Base-by-base conservation (phyloP, 2,329 filamentous ascomycete genomes). In the Beauveria sp. region DNA sequence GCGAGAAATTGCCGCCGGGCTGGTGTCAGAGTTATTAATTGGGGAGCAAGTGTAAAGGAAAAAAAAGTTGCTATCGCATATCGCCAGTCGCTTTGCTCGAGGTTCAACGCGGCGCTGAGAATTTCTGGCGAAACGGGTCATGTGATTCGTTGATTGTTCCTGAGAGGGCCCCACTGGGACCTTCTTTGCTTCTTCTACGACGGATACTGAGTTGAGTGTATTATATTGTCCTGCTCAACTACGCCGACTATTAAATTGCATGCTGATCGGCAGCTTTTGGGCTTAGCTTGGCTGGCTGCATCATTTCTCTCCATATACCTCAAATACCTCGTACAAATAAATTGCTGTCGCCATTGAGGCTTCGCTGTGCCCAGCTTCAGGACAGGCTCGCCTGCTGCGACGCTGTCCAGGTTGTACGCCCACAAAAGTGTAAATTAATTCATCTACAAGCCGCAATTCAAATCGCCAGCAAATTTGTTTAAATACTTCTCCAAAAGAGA, bases 341-440 rank as follows among this genome's bases (percentile, higher is more conserved):
- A 28, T 22, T 10, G 38, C 49, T 42, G 14, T 30, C 28, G 26
- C 5, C 6, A 43, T 40, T 6, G 28, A 38, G 12, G 34, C 34
- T 38, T 38, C 34, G 12, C 34, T 12, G 34, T 38, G 34, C 34
- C 8, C 49, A 14, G 12, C 24, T 12, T 6, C 43, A 45, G 26
- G 28, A 7, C 20, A 57, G 55, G 20, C 30, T 58, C 54, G 55
- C 45, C 46, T 50, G 46, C 34, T 50, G 46, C 56, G 22, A 50
- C 55, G 7, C 10, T 40, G 30, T 51, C 55, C 16, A 38, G 42
- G 46, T 38, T 50, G 56, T 51, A 22, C 43, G 18, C 51, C 38
- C 52, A 38, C 56, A 54, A 60, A 57, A 61, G 54, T 30, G 42
- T 60, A 60, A 61, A 62, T 63, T 61, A 62, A 65, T 60, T 42